Conservation (phyloP, 1,284 basidiomycete species). For the Cutaneotrichosporon dermatis region DNA sequence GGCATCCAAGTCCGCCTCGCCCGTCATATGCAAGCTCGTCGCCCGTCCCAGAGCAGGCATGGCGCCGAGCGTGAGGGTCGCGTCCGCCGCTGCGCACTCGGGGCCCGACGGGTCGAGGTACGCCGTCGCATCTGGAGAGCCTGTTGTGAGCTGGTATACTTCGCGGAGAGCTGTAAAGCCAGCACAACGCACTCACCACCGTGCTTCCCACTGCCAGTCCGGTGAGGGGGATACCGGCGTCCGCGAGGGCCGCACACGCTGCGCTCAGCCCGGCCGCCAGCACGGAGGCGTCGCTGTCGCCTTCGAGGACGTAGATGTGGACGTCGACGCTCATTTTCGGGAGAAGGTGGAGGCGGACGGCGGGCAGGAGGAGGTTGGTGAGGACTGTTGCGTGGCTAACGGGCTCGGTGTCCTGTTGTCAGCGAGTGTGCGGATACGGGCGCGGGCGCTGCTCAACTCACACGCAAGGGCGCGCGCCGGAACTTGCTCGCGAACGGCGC, state of each 20-base stretch:
- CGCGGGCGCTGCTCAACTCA: slow-evolving; percentile 49
- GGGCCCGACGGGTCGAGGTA: slow-evolving; percentile 69
- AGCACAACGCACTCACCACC: slow-evolving; percentile 13
- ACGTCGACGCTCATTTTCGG: slow-evolving; percentile 94
- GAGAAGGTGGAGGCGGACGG: slow-evolving; percentile 79
- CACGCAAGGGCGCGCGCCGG: slow-evolving; percentile 77
- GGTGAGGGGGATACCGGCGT: slow-evolving; percentile 45
- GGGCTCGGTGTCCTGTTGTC: slow-evolving; percentile 82
- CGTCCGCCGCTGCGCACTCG: slow-evolving; percentile 54
- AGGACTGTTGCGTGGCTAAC: slow-evolving; percentile 74
- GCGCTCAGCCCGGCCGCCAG: slow-evolving; percentile 79
- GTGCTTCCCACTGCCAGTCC: slow-evolving; percentile 43
- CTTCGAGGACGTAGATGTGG: slow-evolving; percentile 84
- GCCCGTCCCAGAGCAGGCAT: slow-evolving; percentile 87
- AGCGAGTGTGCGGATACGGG: not conserved
- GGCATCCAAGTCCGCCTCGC: slow-evolving; percentile 49
- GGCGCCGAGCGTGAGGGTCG: slow-evolving; percentile 69
- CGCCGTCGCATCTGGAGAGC: slow-evolving; percentile 52
- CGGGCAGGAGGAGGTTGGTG: slow-evolving; percentile 78
- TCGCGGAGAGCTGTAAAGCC: too few relatives aligned
- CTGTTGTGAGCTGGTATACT: slow-evolving; percentile 4
- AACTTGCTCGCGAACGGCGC: slow-evolving; percentile 80
- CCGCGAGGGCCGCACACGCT: slow-evolving; percentile 73
- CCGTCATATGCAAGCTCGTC: slow-evolving; percentile 75
- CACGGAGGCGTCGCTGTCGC: slow-evolving; percentile 78